Conservation (phyloP, 441 rosid genomes). For the Aquilaria agallochum region DNA sequence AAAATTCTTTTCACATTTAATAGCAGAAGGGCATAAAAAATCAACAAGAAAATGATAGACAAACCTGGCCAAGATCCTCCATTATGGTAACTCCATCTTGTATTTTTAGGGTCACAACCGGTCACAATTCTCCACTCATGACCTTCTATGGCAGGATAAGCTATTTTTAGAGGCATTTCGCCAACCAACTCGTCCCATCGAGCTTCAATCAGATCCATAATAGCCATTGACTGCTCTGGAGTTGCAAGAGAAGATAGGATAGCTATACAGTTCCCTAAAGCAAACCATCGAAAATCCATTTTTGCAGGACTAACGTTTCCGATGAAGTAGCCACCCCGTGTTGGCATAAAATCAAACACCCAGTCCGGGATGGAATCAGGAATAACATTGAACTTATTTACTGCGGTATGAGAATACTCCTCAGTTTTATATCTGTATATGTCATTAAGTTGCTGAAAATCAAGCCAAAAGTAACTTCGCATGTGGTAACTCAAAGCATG, state of each 20-base stretch:
- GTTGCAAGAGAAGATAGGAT: constrained; percentile 86
- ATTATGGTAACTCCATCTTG: constrained; percentile 96
- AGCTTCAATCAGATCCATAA: constrained; percentile 91
- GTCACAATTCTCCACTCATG: constrained; percentile 85
- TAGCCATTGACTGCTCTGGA: constrained; percentile 85
- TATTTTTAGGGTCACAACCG: constrained; percentile 95
- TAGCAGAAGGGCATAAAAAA: too few relatives aligned
- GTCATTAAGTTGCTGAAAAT: constrained; percentile 86
- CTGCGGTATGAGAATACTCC: constrained; percentile 96
- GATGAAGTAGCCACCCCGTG: constrained; percentile 88
- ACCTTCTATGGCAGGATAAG: constrained; percentile 84
- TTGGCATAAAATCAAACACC: constrained; percentile 96
- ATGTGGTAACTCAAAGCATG: constrained; percentile 92
- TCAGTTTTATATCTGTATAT: constrained; percentile 92
- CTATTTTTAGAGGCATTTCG: constrained; percentile 88
- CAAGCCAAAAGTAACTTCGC: constrained; percentile 93
- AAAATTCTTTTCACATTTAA: too few relatives aligned
- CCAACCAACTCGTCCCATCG: constrained; percentile 96
- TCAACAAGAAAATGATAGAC: constrained; percentile 10
- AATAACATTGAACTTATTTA: constrained; percentile 88
- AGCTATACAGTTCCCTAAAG: constrained; percentile 83
- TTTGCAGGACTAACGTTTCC: constrained; percentile 94
- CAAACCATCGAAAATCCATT: constrained; percentile 97
- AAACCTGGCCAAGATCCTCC: constrained; percentile 99
- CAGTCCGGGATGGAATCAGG: constrained; percentile 94